Base-by-base conservation (phyloP, 768 basidiomycete species). In the Amanita molliuscula region DNA sequence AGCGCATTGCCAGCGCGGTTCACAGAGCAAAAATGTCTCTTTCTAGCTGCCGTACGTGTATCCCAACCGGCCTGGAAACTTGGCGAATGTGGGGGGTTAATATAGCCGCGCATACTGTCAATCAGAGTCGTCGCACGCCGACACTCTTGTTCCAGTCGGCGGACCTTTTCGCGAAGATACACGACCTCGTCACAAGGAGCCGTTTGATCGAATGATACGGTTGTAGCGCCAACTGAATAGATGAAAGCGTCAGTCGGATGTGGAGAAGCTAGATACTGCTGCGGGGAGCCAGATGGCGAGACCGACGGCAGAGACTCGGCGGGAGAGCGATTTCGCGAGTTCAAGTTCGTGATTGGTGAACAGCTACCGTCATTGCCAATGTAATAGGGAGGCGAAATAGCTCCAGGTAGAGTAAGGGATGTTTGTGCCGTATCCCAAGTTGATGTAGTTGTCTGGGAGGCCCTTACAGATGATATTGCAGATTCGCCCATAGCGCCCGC, bases 1-100 rank as follows among this genome's bases (percentile, higher is more conserved):
- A 91, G 76, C 1, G 88, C 88, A 56, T 92, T 92, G 28, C 89
- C 89, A 0, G 88, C 88, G 45, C 89, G 79, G 64, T 92, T 91
- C 26, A 87, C 70, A 3, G 88, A 84, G 62, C 88, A 92, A 65
- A 82, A 84, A 38, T 78, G 70, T 48, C 78, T 78, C 55, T 72
- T 68, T 33, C 89, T 84, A 4, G 82, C 77, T 18, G 86, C 81
- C 0, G 86, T 90, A 51, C 88, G 83, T 7, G 73, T 69, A 43
- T 74, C 76, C 88, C 88, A 90, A 2, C 78, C 72, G 25, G 71
- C 65, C 41, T 79, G 73, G 67, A 84, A 82, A 16, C 70, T 56
- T 13, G 76, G 58, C 10, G 73, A 69, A 7, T 67, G 60, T 8
- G 74, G 70, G 1, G 67, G 67, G 0, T 71, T 60, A 9, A 65